phyloP scores from a whole-genome alignment of 2,329 filamentous ascomycete species.

The Penicillium hordei region DNA sequence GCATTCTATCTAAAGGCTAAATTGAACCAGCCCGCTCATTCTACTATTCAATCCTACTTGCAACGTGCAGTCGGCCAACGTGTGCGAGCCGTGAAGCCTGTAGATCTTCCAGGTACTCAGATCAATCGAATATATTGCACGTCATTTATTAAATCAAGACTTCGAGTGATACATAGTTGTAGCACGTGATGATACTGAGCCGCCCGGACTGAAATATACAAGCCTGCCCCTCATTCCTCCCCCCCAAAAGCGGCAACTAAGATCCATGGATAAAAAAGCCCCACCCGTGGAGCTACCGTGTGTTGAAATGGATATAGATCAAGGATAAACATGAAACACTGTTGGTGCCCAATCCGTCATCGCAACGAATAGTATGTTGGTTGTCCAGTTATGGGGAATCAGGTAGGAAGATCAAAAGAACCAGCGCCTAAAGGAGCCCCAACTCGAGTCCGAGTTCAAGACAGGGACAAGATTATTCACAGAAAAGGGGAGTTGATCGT shows the following conservation, averaged over 20 bases:
- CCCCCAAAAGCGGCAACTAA: background rate
- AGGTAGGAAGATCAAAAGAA: background rate
- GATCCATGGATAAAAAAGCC: constrained; percentile 4
- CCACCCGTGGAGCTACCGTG: background rate
- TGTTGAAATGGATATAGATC: constrained; percentile 1
- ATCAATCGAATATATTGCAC: background rate
- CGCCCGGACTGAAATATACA: background rate
- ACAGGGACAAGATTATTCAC: background rate
- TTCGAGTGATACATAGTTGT: background rate
- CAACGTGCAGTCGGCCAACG: background rate
- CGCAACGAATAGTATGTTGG: background rate
- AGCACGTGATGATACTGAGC: background rate
- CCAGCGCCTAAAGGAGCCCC: background rate
- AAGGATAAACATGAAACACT: background rate
- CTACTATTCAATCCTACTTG: background rate
- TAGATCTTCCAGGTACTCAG: background rate
- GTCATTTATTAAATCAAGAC: background rate
- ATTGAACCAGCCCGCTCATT: background rate
- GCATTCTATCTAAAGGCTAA: background rate
- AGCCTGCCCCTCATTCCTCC: background rate
- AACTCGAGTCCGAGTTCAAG: background rate
- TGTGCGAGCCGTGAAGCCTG: background rate
- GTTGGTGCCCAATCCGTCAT: background rate
- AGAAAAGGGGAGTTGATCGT: background rate
- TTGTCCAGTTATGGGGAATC: background rate